These are phyloP conservation scores for Teunomyces stri DNA, from an alignment of 805 yeast species.

Conservation along the genomic window DNA sequence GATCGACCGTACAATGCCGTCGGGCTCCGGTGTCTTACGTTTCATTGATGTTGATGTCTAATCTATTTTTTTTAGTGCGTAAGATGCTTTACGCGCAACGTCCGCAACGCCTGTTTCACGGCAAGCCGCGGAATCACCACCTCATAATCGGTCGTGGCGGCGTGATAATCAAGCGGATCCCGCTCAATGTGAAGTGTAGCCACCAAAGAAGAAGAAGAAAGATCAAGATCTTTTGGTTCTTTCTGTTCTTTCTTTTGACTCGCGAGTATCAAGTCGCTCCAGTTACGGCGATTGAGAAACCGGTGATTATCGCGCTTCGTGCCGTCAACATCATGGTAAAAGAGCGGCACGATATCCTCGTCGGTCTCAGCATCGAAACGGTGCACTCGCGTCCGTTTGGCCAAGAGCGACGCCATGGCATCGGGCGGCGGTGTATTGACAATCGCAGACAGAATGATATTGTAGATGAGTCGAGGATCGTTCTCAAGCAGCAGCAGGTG, in stretches of 20 bases:
- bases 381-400: conserved; percentile 67
- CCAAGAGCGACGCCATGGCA: conserved; percentile 72
- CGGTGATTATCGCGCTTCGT: conserved; percentile 43
- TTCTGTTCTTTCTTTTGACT: too few species aligned
- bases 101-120: conserved; percentile 30
- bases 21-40: background rate
- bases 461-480: conserved; percentile 77
- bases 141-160: conserved; percentile 64
- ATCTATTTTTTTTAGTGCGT: background rate
- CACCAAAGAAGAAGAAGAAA: too few species aligned
- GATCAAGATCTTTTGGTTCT: too few species aligned
- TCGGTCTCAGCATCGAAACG: conserved; percentile 61
- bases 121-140: conserved; percentile 63
- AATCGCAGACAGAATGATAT: conserved; percentile 86
- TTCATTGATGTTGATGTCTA: background rate
- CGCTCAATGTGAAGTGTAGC: conserved; percentile 74
- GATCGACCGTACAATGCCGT: conserved; percentile 61
- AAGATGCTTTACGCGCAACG: conserved; percentile 33
- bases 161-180: conserved; percentile 45
- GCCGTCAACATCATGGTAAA: conserved; percentile 59
- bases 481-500: conserved; percentile 44
- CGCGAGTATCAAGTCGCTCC: conserved; percentile 58
- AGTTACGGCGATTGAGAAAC: conserved; percentile 67
- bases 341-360: conserved; percentile 80
- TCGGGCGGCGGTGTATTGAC: conserved; percentile 92